Evolutionary conservation across 176 grass and related monocot species (phyloP).

Genomic region (Avena atlantica): DNA sequence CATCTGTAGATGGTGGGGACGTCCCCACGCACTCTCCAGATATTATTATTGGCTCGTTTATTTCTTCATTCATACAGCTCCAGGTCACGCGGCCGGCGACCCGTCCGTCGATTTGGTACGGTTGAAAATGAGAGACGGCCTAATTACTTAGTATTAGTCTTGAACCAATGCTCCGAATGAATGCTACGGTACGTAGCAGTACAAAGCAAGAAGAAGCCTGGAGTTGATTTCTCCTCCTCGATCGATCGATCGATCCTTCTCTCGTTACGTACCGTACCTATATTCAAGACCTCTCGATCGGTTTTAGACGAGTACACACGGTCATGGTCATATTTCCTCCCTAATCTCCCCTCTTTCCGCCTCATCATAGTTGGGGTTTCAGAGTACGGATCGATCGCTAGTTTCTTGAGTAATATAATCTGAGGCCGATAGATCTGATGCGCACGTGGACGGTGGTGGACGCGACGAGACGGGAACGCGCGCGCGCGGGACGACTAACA

Average conservation of each 20-base stretch:
- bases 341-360: not conserved
- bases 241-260: too few species aligned
- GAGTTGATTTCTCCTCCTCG: too few species aligned
- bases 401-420: not conserved
- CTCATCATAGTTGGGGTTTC: not conserved
- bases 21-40: not conserved
- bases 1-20: constrained; percentile 12
- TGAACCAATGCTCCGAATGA: too few species aligned
- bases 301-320: too few species aligned
- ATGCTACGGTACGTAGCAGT: too few species aligned
- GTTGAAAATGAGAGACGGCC: too few species aligned
- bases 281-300: too few species aligned
- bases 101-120: not conserved
- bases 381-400: not conserved
- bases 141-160: too few species aligned
- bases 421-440: not conserved
- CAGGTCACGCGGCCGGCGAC: not conserved
- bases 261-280: too few species aligned
- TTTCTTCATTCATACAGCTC: not conserved
- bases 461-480: not conserved
- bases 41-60: not conserved
- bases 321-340: not conserved
- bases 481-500: not conserved
- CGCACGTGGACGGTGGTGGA: not conserved
- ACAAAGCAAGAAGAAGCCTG: too few species aligned